These are phyloP conservation scores for Phytophthora sansomeana DNA, from an alignment of 352 stramenopile species.

Conservation along the genomic window DNA sequence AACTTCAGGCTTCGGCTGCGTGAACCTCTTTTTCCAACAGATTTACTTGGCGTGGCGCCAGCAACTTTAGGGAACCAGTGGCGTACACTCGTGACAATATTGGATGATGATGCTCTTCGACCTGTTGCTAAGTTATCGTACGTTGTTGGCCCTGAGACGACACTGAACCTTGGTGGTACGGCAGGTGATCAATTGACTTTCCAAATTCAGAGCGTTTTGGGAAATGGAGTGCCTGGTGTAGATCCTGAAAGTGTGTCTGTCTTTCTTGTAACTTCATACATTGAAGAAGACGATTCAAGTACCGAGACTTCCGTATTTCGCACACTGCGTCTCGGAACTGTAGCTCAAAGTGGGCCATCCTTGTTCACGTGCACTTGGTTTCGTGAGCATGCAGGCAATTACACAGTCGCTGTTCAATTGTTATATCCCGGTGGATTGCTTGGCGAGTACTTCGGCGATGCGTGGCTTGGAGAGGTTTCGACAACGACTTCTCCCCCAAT, in stretches of 20 bases:
- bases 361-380: conserved; percentile 54
- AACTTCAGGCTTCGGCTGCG: conserved; percentile 68
- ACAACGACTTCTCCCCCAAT: conserved; percentile 2
- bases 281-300: conserved; percentile 30
- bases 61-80: conserved; percentile 68
- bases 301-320: conserved; percentile 23
- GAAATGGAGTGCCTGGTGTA: conserved; percentile 39
- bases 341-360: conserved; percentile 22
- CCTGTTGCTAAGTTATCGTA: conserved; percentile 54
- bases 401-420: conserved; percentile 62
- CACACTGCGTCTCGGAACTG: conserved; percentile 20
- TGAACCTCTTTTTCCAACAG: conserved; percentile 36
- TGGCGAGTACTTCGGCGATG: conserved; percentile 74
- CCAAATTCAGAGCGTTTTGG: conserved; percentile 61
- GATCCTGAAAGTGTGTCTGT: conserved; percentile 21
- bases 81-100: conserved; percentile 71
- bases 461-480: conserved; percentile 54
- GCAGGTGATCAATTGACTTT: conserved; percentile 59
- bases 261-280: conserved; percentile 34
- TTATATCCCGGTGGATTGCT: conserved; percentile 65
- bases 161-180: conserved; percentile 42
- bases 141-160: conserved; percentile 35
- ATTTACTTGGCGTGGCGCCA: conserved; percentile 18
- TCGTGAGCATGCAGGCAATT: conserved; percentile 51
- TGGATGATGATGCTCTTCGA: conserved; percentile 62